Evolutionary conservation across 805 yeast species (phyloP).

Genomic region (Lipomyces mesembrius): DNA sequence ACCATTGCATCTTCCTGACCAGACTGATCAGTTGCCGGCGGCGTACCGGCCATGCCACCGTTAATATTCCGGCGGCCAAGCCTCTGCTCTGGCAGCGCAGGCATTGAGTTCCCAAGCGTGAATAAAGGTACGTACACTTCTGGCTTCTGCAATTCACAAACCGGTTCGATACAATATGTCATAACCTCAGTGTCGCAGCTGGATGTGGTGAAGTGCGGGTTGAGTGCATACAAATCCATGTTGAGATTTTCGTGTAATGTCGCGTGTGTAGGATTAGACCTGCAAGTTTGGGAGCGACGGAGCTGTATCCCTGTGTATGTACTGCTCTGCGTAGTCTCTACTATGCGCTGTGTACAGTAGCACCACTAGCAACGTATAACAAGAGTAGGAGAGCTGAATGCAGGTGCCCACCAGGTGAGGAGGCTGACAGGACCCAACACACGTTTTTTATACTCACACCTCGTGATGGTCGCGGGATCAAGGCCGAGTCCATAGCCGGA

Average conservation of each 20-base stretch:
- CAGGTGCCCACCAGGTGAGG: background rate
- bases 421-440: background rate
- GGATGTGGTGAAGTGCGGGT: background rate
- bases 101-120: background rate
- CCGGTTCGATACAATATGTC: background rate
- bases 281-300: background rate
- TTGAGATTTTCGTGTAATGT: background rate
- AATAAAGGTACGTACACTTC: background rate
- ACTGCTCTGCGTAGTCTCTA: background rate
- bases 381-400: background rate
- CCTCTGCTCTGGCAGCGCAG: background rate
- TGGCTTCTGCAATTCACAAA: background rate
- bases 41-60: background rate
- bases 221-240: background rate
- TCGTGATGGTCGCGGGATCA: background rate
- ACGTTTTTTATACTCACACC: background rate
- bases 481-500: background rate
- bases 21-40: background rate
- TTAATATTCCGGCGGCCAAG: background rate
- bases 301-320: background rate
- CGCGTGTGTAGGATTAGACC: background rate
- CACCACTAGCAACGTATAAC: background rate
- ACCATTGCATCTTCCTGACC: background rate
- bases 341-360: background rate
- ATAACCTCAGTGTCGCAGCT: no score